These are phyloP conservation scores for Trebouxia sp. DNA, from an alignment of 139 green algal species.

Conservation along the genomic window DNA sequence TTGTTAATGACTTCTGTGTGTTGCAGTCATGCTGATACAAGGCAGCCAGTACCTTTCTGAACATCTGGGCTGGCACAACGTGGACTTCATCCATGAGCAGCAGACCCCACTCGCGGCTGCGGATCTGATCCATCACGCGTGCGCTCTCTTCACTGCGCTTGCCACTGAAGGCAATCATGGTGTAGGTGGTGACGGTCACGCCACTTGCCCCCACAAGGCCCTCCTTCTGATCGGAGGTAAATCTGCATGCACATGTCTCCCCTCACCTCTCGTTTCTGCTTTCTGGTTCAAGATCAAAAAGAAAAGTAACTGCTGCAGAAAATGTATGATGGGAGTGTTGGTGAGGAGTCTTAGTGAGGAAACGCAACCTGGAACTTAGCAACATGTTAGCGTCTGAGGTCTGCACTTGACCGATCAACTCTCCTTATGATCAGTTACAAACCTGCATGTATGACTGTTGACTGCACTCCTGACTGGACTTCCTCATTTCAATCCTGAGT, in stretches of 20 bases:
- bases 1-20: background rate
- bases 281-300: too few species aligned
- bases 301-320: background rate
- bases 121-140: conserved; percentile 79
- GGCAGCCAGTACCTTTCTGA: conserved; percentile 91
- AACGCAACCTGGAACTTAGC: too few species aligned
- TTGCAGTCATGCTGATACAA: background rate
- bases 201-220: conserved; percentile 57
- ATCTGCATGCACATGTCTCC: conserved; percentile 49
- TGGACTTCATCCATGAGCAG: conserved; percentile 99
- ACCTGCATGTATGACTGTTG: too few species aligned
- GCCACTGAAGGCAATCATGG: conserved; percentile 92
- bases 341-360: too few species aligned
- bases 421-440: too few species aligned
- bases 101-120: conserved; percentile 91
- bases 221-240: conserved; percentile 90
- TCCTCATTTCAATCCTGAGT: too few species aligned
- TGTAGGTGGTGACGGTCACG: conserved; percentile 94
- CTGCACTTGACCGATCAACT: too few species aligned
- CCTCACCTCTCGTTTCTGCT: too few species aligned
- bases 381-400: too few species aligned
- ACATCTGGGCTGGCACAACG: conserved; percentile 97
- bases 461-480: too few species aligned
- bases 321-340: background rate
- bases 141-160: conserved; percentile 71